Evolutionary conservation across 352 stramenopile species (phyloP).

Genomic region (Globisporangium okanoganense): DNA sequence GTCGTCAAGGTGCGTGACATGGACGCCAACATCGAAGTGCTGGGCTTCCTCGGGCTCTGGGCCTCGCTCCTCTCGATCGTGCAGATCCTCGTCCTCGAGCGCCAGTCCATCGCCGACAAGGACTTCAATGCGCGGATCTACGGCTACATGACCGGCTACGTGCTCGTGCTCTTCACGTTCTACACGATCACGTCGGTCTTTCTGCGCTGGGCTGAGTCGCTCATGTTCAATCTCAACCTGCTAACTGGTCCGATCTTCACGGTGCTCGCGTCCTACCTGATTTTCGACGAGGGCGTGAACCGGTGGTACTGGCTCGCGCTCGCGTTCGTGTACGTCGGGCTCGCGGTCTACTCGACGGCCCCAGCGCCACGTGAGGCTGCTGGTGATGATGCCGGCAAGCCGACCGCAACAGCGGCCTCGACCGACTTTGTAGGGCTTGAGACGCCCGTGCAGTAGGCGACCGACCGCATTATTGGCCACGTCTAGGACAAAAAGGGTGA

Average conservation of each 20-base stretch:
- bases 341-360: conserved; percentile 42
- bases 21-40: conserved; percentile 49
- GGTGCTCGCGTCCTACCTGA: conserved; percentile 46
- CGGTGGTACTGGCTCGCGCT: conserved; percentile 61
- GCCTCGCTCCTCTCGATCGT: conserved; percentile 47
- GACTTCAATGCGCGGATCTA: conserved; percentile 48
- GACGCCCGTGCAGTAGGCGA: conserved; percentile 1
- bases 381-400: conserved; percentile 2
- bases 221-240: conserved; percentile 69
- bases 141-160: conserved; percentile 57
- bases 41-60: conserved; percentile 53
- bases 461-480: conserved; percentile 7
- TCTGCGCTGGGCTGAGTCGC: conserved; percentile 51
- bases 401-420: background rate
- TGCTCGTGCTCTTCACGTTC: conserved; percentile 52
- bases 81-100: conserved; percentile 49
- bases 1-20: conserved; percentile 58
- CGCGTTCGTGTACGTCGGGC: conserved; percentile 50
- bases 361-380: conserved; percentile 28
- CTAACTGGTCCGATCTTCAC: conserved; percentile 58
- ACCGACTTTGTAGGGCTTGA: conserved; percentile 6
- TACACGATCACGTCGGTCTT: conserved; percentile 61
- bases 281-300: conserved; percentile 58
- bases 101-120: conserved; percentile 33
- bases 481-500: conserved; percentile 9